A percentile compares a stretch with the other conserved stretches of the same genome.
These are phyloP conservation scores for Pythium aristosporum DNA, from an alignment of 352 stramenopile genomes.

Conservation along the genomic window DNA sequence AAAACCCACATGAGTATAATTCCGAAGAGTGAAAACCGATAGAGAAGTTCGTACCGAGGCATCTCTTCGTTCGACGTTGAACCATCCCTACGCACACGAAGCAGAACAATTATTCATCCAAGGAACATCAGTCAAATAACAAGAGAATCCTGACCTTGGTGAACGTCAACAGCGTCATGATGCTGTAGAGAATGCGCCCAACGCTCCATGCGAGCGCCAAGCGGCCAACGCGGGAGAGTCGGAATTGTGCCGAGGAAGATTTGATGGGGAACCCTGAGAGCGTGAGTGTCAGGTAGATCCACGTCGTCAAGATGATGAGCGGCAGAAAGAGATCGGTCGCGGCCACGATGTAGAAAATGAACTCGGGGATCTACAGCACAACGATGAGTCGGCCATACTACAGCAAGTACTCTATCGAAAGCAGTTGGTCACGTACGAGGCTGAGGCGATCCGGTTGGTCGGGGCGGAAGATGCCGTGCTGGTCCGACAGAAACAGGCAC, in stretches of 20 bases:
- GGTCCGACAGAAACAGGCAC: conserved; percentile 84
- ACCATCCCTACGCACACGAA: conserved; percentile 51
- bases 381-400: not conserved
- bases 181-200: conserved; percentile 84
- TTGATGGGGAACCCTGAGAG: conserved; percentile 89
- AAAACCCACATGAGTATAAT: not conserved
- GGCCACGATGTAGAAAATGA: conserved; percentile 82
- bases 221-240: conserved; percentile 56
- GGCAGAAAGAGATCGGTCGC: conserved; percentile 86
- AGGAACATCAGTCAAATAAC: too few relatives aligned
- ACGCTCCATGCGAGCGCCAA: conserved; percentile 83
- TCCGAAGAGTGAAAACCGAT: not conserved
- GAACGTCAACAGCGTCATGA: conserved; percentile 87
- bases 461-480: conserved; percentile 79
- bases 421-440: conserved; percentile 38
- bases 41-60: conserved; percentile 43
- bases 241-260: conserved; percentile 49
- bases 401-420: not conserved
- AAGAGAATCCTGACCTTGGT: conserved; percentile 69
- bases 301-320: conserved; percentile 88
- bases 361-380: conserved; percentile 57
- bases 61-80: conserved; percentile 71
- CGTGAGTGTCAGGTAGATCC: conserved; percentile 87
- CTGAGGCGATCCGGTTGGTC: conserved; percentile 69
- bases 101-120: not conserved